phyloP scores from a whole-genome alignment of 495 filamentous ascomycete species.

The Neurospora sp. region DNA sequence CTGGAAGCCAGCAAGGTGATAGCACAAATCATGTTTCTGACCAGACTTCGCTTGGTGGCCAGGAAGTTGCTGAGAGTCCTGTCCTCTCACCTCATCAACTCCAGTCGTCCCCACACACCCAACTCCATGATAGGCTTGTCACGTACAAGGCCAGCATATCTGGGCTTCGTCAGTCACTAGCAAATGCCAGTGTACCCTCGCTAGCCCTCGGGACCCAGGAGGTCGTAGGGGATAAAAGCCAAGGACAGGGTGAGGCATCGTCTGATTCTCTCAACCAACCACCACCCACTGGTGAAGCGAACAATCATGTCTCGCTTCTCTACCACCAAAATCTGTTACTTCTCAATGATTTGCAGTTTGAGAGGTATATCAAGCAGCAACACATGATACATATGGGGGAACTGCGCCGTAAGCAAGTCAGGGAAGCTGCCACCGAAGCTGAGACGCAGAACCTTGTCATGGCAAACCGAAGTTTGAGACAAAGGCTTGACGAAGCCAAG shows the following conservation, averaged over 20 bases:
- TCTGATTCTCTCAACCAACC: constrained; percentile 3
- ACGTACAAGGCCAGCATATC: constrained; percentile 40
- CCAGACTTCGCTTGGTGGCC: not conserved
- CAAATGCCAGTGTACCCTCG: constrained; percentile 42
- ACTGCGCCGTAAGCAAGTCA: constrained; percentile 54
- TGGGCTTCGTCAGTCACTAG: constrained; percentile 39
- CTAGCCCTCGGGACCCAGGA: constrained; percentile 34
- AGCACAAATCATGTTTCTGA: not conserved
- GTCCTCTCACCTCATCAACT: constrained; percentile 39
- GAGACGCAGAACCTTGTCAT: constrained; percentile 68
- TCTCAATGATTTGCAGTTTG: constrained; percentile 66
- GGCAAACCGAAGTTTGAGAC: constrained; percentile 57
- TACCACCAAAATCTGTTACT: constrained; percentile 57
- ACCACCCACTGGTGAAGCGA: constrained; percentile 3
- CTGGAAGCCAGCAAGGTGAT: not conserved
- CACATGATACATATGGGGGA: constrained; percentile 66
- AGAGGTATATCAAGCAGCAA: constrained; percentile 65
- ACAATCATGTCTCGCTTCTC: constrained; percentile 43
- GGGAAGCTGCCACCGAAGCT: constrained; percentile 58
- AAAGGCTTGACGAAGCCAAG: constrained; percentile 58
- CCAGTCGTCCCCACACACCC: constrained; percentile 34
- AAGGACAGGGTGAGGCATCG: constrained; percentile 11
- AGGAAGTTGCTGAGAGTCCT: constrained; percentile 40
- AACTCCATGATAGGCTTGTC: constrained; percentile 44
- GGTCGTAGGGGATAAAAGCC: constrained; percentile 17